Percentiles rank a stretch among this genome's conserved stretches.
Evolutionary conservation across 2,329 filamentous ascomycete species (phyloP).

Genomic region (Colletotrichum sp.): DNA sequence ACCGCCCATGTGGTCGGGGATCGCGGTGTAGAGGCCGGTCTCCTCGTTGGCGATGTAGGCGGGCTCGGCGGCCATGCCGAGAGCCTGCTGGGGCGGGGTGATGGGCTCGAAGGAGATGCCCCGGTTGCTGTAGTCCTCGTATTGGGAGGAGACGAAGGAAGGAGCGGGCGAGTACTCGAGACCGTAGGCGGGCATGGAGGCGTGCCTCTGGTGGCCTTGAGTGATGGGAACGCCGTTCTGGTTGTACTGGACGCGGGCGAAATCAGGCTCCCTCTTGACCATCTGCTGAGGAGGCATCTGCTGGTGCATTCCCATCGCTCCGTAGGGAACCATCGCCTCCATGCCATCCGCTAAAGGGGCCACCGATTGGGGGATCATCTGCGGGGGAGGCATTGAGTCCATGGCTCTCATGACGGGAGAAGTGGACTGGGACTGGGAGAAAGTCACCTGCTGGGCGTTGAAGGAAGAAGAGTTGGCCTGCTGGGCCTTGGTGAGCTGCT

Average conservation of each 20-base stretch:
- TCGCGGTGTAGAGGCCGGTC: conserved; percentile 92
- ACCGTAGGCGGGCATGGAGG: conserved; percentile 95
- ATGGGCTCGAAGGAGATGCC: conserved; percentile 96
- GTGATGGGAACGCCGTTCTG: conserved; percentile 87
- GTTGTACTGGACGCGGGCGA: conserved; percentile 83
- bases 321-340: conserved; percentile 76
- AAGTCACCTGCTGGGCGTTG: conserved; percentile 75
- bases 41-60: conserved; percentile 99
- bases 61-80: conserved; percentile 83
- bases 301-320: conserved; percentile 56
- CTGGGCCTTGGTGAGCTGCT: conserved; percentile 98
- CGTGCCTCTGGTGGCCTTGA: conserved; percentile 87
- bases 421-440: conserved; percentile 77
- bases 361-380: conserved; percentile 71
- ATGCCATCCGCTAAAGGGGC: conserved; percentile 66
- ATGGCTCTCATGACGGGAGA: conserved; percentile 90
- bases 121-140: conserved; percentile 96
- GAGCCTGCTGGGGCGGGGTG: conserved; percentile 89
- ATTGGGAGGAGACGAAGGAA: conserved; percentile 98
- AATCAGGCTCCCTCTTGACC: conserved; percentile 90
- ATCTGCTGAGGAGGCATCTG: conserved; percentile 54
- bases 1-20: conserved; percentile 82
- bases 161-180: conserved; percentile 98
- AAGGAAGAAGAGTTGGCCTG: conserved; percentile 98
- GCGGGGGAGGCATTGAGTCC: conserved; percentile 92